Evolutionary conservation across 768 basidiomycete genomes (phyloP).

Genomic region (Trametes sanguinea): DNA sequence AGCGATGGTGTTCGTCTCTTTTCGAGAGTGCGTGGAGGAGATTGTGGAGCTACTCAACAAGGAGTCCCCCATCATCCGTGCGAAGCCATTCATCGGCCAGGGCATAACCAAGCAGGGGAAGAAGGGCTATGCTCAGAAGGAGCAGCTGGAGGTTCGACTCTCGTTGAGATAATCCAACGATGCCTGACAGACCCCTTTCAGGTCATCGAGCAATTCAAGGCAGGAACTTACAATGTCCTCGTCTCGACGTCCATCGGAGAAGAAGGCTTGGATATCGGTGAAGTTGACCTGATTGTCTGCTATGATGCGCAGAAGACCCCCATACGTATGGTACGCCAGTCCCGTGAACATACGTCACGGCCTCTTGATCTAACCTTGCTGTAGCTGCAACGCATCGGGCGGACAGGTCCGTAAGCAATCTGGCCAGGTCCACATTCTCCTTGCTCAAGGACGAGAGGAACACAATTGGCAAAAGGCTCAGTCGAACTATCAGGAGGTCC

Average conservation of each 20-base stretch:
- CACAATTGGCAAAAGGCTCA: conserved; percentile 87
- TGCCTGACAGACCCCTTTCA: conserved; percentile 31
- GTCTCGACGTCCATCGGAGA: conserved; percentile 98
- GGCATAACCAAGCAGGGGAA: conserved; percentile 81
- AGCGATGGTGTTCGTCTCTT: conserved; percentile 96
- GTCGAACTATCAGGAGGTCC: conserved; percentile 83
- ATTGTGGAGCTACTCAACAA: conserved; percentile 78
- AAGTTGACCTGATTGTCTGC: conserved; percentile 93
- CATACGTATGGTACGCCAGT: conserved; percentile 81
- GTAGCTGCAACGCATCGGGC: conserved; percentile 92
- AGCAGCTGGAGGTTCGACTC: conserved; percentile 74
- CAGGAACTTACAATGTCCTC: conserved; percentile 84
- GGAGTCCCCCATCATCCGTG: conserved; percentile 77
- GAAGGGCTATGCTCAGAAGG: conserved; percentile 88
- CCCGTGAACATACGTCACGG: background rate
- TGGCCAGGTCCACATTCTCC: conserved; percentile 87
- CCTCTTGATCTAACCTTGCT: background rate
- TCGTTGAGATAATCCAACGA: background rate
- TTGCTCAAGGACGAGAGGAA: conserved; percentile 91
- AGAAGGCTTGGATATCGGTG: conserved; percentile 97
- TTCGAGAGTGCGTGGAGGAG: conserved; percentile 87
- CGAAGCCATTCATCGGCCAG: conserved; percentile 89
- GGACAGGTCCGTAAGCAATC: conserved; percentile 92
- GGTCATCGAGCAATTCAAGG: conserved; percentile 87
- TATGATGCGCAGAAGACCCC: conserved; percentile 97